These are phyloP conservation scores for barley (Hordeum vulgare) DNA, from an alignment of 176 grass and related monocot species.

Conservation along the genomic window MorexV3_pseudomolecules_assembly NC_058524.1:580666556-580667055, in stretches of 20 bases:
- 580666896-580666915: conserved; percentile 36
- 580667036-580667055: conserved; percentile 67
- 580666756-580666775: not conserved
- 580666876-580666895: conserved; percentile 9
- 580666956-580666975: conserved; percentile 3
- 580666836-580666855: not conserved
- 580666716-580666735: not conserved
- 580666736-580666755: not conserved
- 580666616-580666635: too few species aligned
- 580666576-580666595: not conserved
- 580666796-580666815: not conserved
- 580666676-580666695: not conserved
- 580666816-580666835: not conserved
- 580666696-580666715: not conserved
- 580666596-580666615: too few species aligned
- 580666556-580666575: not conserved
- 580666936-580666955: not conserved
- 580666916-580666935: not conserved
- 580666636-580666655: too few species aligned
- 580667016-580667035: conserved; percentile 17
- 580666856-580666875: not conserved
- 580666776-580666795: not conserved
- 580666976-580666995: conserved; percentile 22
- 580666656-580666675: not conserved
- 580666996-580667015: conserved; percentile 15